Evolutionary conservation across 164 flowering plant genomes (phyloP).

Genomic region (Vitis cinerea): DNA sequence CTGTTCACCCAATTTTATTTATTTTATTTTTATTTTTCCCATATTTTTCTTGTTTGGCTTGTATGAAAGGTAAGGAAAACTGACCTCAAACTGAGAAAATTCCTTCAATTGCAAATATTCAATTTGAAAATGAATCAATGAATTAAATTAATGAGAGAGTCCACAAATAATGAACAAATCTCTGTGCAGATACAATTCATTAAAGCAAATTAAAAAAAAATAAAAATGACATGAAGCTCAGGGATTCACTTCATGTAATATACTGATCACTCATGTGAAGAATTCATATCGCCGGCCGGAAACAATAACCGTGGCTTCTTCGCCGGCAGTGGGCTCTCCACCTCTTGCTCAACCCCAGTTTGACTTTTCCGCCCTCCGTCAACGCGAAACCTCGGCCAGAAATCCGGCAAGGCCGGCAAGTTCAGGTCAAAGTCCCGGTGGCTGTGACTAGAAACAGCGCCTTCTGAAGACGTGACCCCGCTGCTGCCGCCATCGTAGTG

Average conservation of each 20-base stretch:
- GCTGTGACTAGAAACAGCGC: conserved; percentile 16
- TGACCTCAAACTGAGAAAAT: too few species aligned
- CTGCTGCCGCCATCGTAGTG: conserved; percentile 39
- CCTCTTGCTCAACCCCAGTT: conserved; percentile 38
- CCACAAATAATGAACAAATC: conserved; percentile 14
- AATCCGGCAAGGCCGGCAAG: conserved; percentile 61
- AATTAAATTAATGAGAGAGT: background rate
- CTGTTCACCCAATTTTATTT: too few species aligned
- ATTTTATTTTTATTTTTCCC: too few species aligned
- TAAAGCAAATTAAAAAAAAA: background rate
- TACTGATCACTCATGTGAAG: background rate
- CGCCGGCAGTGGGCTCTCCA: conserved; percentile 43
- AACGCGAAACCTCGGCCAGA: conserved; percentile 15
- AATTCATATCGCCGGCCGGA: background rate
- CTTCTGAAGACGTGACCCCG: conserved; percentile 20
- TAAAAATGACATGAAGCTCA: background rate
- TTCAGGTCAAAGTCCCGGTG: conserved; percentile 63
- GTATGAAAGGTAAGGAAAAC: too few species aligned
- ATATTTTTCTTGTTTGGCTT: too few species aligned
- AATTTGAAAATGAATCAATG: background rate
- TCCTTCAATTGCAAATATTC: background rate
- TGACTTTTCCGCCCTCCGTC: background rate
- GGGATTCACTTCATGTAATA: background rate
- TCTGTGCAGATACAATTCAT: conserved; percentile 16
- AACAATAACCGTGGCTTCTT: conserved; percentile 42